Evolutionary conservation across 2,329 filamentous ascomycete genomes (phyloP).

Genomic region (Pleoardoris graminearum): DNA sequence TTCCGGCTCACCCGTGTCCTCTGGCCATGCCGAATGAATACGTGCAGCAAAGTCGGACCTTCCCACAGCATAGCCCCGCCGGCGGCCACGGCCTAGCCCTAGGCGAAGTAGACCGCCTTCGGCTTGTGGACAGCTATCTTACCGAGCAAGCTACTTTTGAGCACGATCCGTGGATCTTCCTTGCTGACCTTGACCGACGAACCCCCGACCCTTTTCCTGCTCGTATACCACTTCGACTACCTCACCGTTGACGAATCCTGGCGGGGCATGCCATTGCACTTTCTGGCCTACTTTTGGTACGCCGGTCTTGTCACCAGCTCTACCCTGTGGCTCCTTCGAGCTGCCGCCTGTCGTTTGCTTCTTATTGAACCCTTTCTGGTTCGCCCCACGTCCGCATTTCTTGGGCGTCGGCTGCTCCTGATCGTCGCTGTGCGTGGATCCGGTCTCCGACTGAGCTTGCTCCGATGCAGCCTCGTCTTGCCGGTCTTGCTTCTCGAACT

Average conservation of each 20-base stretch:
- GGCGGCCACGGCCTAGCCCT: slow-evolving; percentile 7
- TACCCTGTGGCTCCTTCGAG: slow-evolving; percentile 23
- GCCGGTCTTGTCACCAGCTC: slow-evolving; percentile 40
- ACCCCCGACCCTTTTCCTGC: slow-evolving; percentile 47
- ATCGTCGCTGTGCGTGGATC: slow-evolving; percentile 7
- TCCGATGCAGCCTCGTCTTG: slow-evolving; percentile 11
- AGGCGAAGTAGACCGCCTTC: slow-evolving; percentile 50
- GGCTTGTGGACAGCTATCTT: slow-evolving; percentile 52
- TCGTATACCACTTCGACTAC: slow-evolving; percentile 49
- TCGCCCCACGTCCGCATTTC: slow-evolving; percentile 34
- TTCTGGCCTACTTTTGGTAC: slow-evolving; percentile 50
- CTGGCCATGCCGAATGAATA: slow-evolving; percentile 10
- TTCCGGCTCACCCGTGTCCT: slow-evolving; percentile 15
- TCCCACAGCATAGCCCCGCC: slow-evolving; percentile 8
- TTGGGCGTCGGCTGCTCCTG: slow-evolving; percentile 11
- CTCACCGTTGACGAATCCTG: slow-evolving; percentile 47
- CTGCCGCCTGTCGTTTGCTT: slow-evolving; percentile 40
- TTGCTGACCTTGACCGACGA: slow-evolving; percentile 49
- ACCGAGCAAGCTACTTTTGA: slow-evolving; percentile 45
- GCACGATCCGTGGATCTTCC: slow-evolving; percentile 49
- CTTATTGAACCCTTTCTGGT: slow-evolving; percentile 35
- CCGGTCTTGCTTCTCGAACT: slow-evolving; percentile 30
- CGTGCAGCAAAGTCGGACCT: slow-evolving; percentile 13
- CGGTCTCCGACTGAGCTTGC: slow-evolving; percentile 10
- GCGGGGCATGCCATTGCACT: slow-evolving; percentile 48